These are phyloP conservation scores for Candida mesenterica DNA, from an alignment of 1,139 yeast genomes.

Conservation along the genomic window DNA sequence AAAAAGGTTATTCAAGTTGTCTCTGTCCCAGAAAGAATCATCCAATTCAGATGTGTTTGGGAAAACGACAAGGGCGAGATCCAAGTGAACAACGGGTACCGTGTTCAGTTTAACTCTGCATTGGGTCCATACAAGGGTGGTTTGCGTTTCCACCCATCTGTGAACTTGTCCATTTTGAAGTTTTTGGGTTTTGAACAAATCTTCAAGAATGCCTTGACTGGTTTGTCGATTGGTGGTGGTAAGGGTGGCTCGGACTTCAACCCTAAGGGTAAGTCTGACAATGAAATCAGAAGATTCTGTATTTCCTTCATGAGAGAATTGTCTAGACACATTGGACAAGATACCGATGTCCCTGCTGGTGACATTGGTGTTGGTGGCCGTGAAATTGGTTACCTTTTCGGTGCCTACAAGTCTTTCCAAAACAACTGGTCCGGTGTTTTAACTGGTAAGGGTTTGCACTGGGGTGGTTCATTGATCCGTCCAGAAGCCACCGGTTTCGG, in stretches of 20 bases:
- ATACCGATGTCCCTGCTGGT: constrained; percentile 98
- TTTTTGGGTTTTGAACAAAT: constrained; percentile 98
- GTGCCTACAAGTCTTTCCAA: constrained; percentile 91
- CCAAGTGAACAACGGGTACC: constrained; percentile 95
- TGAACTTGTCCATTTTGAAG: constrained; percentile 90
- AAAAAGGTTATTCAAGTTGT: constrained; percentile 87
- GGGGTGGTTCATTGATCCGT: constrained; percentile 99
- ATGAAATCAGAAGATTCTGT: constrained; percentile 96
- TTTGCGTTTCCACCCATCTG: constrained; percentile 95
- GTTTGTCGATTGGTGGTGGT: constrained; percentile 98
- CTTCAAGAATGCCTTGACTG: constrained; percentile 97
- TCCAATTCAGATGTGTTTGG: constrained; percentile 97
- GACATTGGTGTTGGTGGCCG: constrained; percentile 94
- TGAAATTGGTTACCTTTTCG: constrained; percentile 90
- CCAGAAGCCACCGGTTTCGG: constrained; percentile 99
- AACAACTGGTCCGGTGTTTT: constrained; percentile 96
- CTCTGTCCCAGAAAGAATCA: constrained; percentile 92
- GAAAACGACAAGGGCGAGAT: constrained; percentile 91
- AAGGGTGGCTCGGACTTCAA: constrained; percentile 99
- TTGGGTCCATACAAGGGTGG: constrained; percentile 99
- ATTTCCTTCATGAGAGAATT: constrained; percentile 93
- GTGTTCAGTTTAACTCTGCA: constrained; percentile 98
- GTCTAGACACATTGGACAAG: constrained; percentile 93
- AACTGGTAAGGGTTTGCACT: constrained; percentile 95
- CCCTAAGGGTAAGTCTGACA: constrained; percentile 91